A percentile compares a stretch with the other conserved stretches of the same genome.
These are phyloP conservation scores for Vitis hybrid DNA, from an alignment of 177 flowering plant species.

Conservation along the genomic window DNA sequence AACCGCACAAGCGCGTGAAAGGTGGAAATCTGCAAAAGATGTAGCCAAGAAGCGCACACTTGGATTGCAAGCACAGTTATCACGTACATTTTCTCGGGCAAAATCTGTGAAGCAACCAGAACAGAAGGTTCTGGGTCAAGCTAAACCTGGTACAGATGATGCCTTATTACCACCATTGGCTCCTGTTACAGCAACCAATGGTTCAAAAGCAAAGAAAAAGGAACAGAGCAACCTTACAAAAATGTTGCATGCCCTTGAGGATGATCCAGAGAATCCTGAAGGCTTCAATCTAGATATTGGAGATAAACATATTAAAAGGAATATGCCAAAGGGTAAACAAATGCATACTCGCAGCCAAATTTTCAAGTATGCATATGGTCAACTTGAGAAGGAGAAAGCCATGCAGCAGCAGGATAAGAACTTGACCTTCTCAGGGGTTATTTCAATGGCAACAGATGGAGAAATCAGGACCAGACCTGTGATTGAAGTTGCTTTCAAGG, in stretches of 20 bases:
- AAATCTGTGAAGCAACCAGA: constrained; percentile 20
- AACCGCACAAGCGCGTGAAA: constrained; percentile 70
- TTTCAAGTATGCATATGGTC: constrained; percentile 74
- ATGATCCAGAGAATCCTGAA: constrained; percentile 31
- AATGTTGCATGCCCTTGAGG: constrained; percentile 40
- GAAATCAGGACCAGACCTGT: constrained; percentile 56
- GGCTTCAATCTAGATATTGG: constrained; percentile 28
- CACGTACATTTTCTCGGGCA: constrained; percentile 66
- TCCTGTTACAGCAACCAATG: constrained; percentile 12
- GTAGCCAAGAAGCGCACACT: constrained; percentile 69
- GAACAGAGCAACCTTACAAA: constrained; percentile 36
- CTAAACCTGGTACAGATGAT: constrained; percentile 25
- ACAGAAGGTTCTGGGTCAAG: constrained; percentile 33
- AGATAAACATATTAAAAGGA: constrained; percentile 30
- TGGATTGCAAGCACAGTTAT: constrained; percentile 58
- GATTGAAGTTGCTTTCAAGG: constrained; percentile 74
- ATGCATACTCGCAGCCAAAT: constrained; percentile 68
- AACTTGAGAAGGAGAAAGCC: constrained; percentile 84
- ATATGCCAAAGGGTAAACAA: constrained; percentile 44
- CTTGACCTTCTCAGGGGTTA: constrained; percentile 74
- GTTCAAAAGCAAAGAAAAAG: constrained; percentile 30
- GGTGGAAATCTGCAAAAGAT: constrained; percentile 78
- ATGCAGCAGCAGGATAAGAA: constrained; percentile 57
- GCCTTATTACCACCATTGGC: constrained; percentile 19
- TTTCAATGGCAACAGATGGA: constrained; percentile 61